Evolutionary conservation across 306 rosid species (phyloP), one percentile per base, ranked within the genome.

Genomic region (Lablab purpureus): DNA sequence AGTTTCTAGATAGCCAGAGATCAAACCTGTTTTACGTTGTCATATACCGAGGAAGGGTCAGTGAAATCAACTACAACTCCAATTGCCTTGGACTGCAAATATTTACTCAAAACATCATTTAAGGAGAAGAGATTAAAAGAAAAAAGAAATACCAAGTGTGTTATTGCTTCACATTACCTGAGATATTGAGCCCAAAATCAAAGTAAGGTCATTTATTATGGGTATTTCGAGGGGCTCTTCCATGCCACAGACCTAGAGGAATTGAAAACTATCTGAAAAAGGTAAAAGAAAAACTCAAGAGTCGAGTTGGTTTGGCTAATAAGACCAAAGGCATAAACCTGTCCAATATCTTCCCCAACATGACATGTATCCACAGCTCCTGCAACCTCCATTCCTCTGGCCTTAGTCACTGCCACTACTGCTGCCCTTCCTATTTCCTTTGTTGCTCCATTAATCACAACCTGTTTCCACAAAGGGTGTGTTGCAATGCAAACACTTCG

Each of bases 361-460:
- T 76, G 81, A 34, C 58, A 54, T 73, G 47, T 76, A 80, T 86
- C 87, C 69, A 86, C 83, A 1, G 87, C 87, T 59, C 87, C 89
- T 43, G 87, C 87, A 21, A 86, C 73, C 27, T 86, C 89, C 89
- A 86, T 86, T 73, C 89, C 87, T 70, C 85, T 83, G 34, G 89
- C 89, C 69, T 84, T 95, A 10, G 88, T 93, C 80, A 95, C 96
- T 63, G 97, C 99, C 71, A 83, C 78, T 9, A 93, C 84, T 41
- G 99, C 98, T 15, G 98, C 98, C 63, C 91, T 90, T 78, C 99
- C 98, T 75, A 95, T 89, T 82, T 95, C 99, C 88, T 95, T 95
- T 10, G 98, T 92, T 72, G 96, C 98, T 73, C 96, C 97, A 85
- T 95, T 95, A 77, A 95, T 82, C 80, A 95, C 88, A 4, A 92